Percentiles rank a stretch among this genome's conserved stretches.
These are phyloP conservation scores for Pulveroboletus sp. DNA, from an alignment of 768 basidiomycete species.

Conservation along the genomic window DNA sequence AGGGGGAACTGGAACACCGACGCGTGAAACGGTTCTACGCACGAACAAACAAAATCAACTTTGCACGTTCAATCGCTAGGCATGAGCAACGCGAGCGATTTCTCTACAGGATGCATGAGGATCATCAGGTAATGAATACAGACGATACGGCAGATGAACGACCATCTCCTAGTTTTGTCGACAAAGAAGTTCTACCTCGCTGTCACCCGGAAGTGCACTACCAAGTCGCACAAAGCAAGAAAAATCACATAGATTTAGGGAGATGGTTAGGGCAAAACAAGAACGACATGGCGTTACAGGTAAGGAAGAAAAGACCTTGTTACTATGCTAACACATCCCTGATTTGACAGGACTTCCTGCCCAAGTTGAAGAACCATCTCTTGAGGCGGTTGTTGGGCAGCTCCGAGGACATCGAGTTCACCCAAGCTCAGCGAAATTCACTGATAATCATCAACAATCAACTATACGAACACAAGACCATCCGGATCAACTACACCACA, in stretches of 20 bases:
- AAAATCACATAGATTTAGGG: neutral
- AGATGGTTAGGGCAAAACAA: neutral
- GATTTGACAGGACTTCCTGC: neutral
- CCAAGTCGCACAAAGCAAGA: neutral
- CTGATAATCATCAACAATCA: constrained; percentile 16
- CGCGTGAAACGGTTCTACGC: constrained; percentile 37
- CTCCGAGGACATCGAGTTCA: neutral
- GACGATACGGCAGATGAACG: neutral
- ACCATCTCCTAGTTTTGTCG: neutral
- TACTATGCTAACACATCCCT: too few relatives aligned
- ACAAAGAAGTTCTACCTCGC: neutral
- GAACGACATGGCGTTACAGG: neutral
- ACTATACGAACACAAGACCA: constrained; percentile 26
- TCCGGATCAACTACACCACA: constrained; percentile 29
- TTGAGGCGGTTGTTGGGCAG: neutral
- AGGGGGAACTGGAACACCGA: constrained; percentile 33
- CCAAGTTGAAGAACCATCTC: neutral
- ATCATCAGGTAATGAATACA: too few relatives aligned
- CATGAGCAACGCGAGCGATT: constrained; percentile 17
- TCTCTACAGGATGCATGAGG: neutral
- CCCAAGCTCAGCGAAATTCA: neutral
- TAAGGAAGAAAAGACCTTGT: neutral
- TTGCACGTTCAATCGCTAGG: constrained; percentile 27
- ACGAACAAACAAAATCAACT: constrained; percentile 34
- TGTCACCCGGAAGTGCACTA: neutral